phyloP scores from a whole-genome alignment of 768 basidiomycete genomes.

The Rubroboletus satanas region DNA sequence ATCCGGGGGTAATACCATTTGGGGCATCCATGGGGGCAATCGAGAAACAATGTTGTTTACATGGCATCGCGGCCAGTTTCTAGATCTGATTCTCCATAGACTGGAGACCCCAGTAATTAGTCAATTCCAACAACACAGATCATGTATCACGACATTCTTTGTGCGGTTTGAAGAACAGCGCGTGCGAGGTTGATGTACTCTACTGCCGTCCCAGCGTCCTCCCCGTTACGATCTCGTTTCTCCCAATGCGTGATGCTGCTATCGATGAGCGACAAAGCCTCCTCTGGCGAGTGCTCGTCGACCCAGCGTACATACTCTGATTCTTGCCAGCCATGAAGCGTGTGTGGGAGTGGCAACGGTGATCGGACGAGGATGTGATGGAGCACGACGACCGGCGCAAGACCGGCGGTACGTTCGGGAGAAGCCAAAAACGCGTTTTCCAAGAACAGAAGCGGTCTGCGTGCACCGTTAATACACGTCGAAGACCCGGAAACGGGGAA shows the following conservation, averaged over 20 bases:
- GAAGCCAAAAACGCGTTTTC: constrained; percentile 70
- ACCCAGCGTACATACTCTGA: constrained; percentile 96
- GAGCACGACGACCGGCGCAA: constrained; percentile 85
- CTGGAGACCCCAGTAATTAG: background rate
- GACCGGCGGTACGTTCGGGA: constrained; percentile 61
- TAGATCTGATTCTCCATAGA: background rate
- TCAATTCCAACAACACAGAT: background rate
- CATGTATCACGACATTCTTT: constrained; percentile 7
- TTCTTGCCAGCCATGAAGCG: constrained; percentile 90
- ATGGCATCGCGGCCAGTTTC: background rate
- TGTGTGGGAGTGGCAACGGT: constrained; percentile 81
- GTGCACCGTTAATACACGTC: background rate
- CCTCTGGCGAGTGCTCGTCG: constrained; percentile 80
- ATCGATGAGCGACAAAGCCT: constrained; percentile 78
- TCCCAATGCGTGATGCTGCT: constrained; percentile 78
- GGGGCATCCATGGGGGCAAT: background rate
- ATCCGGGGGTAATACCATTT: background rate
- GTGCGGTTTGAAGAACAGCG: constrained; percentile 53
- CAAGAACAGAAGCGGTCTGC: constrained; percentile 84
- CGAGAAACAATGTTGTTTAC: background rate
- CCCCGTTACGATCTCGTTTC: constrained; percentile 57
- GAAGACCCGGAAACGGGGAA: too few relatives aligned
- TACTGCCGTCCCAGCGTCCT: constrained; percentile 40
- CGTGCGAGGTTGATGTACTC: constrained; percentile 70
- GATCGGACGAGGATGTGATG: constrained; percentile 92